A percentile compares a stretch with the other conserved stretches of the same genome.
Conservation (phyloP, 2,329 filamentous ascomycete species). For the Phialocephala subalpina region DNA sequence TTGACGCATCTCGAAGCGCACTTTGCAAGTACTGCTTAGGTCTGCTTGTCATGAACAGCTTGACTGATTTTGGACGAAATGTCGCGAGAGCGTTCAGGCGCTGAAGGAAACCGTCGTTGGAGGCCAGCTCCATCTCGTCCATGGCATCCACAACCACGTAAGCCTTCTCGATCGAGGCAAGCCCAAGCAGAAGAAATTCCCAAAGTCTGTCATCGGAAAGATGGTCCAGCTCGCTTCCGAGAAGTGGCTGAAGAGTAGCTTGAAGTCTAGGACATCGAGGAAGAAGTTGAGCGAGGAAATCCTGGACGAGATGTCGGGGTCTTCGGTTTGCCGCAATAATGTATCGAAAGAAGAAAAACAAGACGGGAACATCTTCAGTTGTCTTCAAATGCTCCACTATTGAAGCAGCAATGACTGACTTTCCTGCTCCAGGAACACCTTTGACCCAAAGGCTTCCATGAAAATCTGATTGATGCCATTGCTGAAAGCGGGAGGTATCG, state of each 20-base stretch:
- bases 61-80: constrained; percentile 42
- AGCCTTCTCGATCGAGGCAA: constrained; percentile 32
- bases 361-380: constrained; percentile 32
- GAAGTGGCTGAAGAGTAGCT: not conserved
- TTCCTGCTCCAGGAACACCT: constrained; percentile 53
- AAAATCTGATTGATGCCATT: constrained; percentile 38
- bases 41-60: constrained; percentile 54
- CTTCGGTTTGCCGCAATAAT: constrained; percentile 45
- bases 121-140: constrained; percentile 54
- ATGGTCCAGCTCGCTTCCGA: constrained; percentile 19
- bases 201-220: constrained; percentile 39
- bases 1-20: constrained; percentile 41
- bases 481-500: constrained; percentile 29
- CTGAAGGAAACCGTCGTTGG: constrained; percentile 46
- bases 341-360: constrained; percentile 49
- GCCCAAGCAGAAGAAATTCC: constrained; percentile 39
- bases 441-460: constrained; percentile 54
- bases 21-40: constrained; percentile 45
- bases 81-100: constrained; percentile 45
- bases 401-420: constrained; percentile 48
- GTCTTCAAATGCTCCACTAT: not conserved
- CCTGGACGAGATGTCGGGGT: constrained; percentile 40
- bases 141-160: constrained; percentile 59
- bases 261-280: constrained; percentile 30
- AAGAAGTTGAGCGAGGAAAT: constrained; percentile 46